phyloP scores from a whole-genome alignment of 2,329 filamentous ascomycete genomes.

The Penicillium capsulatum region DNA sequence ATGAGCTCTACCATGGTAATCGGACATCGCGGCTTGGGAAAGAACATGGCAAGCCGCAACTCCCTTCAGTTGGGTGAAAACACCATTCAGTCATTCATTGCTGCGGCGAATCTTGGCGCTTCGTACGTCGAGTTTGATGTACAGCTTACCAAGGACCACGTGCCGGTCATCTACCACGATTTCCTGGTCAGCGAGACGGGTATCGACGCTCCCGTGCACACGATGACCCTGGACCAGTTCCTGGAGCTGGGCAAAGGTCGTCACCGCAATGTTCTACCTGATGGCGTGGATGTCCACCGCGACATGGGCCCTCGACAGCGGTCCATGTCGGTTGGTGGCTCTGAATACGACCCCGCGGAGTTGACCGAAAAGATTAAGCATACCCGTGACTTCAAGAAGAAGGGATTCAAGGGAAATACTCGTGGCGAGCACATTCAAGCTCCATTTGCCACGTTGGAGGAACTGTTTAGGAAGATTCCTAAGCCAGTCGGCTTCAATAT shows the following conservation, averaged over 20 bases:
- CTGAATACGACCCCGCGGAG: conserved; percentile 40
- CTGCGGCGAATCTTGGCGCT: conserved; percentile 85
- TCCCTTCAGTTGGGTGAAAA: conserved; percentile 95
- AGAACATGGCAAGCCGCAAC: conserved; percentile 77
- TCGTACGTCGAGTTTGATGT: conserved; percentile 75
- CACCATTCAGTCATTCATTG: conserved; percentile 91
- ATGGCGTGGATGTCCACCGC: conserved; percentile 12
- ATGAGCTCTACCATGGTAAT: conserved; percentile 81
- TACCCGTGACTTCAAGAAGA: conserved; percentile 87
- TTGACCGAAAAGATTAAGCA: conserved; percentile 90
- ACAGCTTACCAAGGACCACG: conserved; percentile 96
- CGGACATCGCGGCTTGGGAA: conserved; percentile 73
- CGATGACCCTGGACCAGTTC: conserved; percentile 85
- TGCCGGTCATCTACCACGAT: conserved; percentile 97
- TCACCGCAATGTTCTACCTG: conserved; percentile 47
- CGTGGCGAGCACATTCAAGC: conserved; percentile 93
- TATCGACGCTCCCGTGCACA: conserved; percentile 94
- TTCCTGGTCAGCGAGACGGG: conserved; percentile 97
- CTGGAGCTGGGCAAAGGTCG: conserved; percentile 66
- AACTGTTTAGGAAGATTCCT: conserved; percentile 82
- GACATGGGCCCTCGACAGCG: conserved; percentile 38
- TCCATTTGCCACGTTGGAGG: conserved; percentile 90
- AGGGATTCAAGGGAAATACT: conserved; percentile 93
- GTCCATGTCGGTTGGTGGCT: conserved; percentile 58
- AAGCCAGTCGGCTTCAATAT: conserved; percentile 91